Base-by-base conservation (phyloP, 2,329 filamentous ascomycete species). In the Sporothrix mexicana region DNA sequence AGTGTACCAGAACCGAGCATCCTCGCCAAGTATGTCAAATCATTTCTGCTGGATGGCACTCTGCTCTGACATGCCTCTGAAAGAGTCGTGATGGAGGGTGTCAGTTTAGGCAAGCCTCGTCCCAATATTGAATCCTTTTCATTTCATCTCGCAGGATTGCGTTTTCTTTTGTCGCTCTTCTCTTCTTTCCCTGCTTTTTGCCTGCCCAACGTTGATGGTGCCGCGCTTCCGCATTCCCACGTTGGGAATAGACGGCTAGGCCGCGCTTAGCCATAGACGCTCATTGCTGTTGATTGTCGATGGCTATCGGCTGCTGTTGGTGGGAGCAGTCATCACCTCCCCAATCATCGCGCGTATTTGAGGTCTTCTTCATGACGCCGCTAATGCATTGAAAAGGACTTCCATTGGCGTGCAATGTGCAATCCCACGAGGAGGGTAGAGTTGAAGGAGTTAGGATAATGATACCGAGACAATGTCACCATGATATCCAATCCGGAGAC, bases 381-480 rank as follows among this genome's bases (percentile, higher is more conserved):
- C 47, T 53, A 41, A 51, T 53, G 25, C 10, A 53, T 36, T 36
- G 30, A 5, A 36, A 36, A 36, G 30, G 45, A 36, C 30, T 36
- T 36, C 30, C 30, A 36, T 36, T 36, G 30, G 30, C 30, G 7
- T 36, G 30, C 30, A 36, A 36, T 36, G 3, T 36, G 30, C 30
- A 36, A 36, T 36, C 30, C 30, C 30, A 36, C 30, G 30, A 36
- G 30, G 30, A 36, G 30, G 30, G 30, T 36, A 36, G 30, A 5
- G 20, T 53, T 25, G 55, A 25, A 36, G 55, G 55, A 57, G 12
- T 17, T 15, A 25, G n/a, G 7, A n/a, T 15, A 64, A 66, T 25
- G 41, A 66, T 47, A 66, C 41, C 41, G 41, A 47, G 61, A 66
- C 61, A 25, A 66, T 47, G 41, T 47, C 61, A 41, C 61, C 61